Evolutionary conservation across 2,329 filamentous ascomycete genomes (phyloP).

Genomic region (Colletotrichum gloeosporioides): DNA sequence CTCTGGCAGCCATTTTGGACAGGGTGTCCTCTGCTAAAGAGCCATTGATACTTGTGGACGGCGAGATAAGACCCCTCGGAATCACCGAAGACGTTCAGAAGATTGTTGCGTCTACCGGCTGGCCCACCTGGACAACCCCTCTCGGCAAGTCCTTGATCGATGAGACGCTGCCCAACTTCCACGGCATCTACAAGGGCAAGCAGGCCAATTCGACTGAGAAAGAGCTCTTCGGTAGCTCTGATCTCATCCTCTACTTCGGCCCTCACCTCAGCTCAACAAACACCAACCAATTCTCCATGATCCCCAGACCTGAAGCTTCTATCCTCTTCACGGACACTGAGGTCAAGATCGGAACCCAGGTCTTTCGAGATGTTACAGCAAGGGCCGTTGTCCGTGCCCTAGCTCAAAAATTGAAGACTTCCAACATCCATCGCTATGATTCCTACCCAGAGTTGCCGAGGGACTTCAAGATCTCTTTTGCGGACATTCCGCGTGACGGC

Average conservation of each 20-base stretch:
- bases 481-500: slow-evolving; percentile 25
- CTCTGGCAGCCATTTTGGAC: slow-evolving; percentile 39
- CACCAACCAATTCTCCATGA: neutral
- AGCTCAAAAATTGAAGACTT: slow-evolving; percentile 24
- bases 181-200: neutral
- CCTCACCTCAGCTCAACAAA: slow-evolving; percentile 9
- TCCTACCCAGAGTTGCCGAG: slow-evolving; percentile 32
- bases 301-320: neutral
- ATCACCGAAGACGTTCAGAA: neutral
- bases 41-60: slow-evolving; percentile 1
- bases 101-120: neutral
- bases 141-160: slow-evolving; percentile 1
- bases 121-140: neutral
- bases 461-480: slow-evolving; percentile 24
- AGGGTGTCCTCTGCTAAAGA: slow-evolving; percentile 38
- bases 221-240: neutral
- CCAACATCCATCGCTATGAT: slow-evolving; percentile 27
- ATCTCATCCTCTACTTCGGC: slow-evolving; percentile 22
- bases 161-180: neutral
- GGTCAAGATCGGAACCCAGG: slow-evolving; percentile 19
- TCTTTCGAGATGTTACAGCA: slow-evolving; percentile 33
- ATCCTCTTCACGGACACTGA: slow-evolving; percentile 34
- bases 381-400: slow-evolving; percentile 26
- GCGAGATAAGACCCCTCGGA: neutral
- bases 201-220: slow-evolving; percentile 26